Conservation (phyloP, 1,139 yeast species). For the Yamadazyma spencermartinsiae region DNA sequence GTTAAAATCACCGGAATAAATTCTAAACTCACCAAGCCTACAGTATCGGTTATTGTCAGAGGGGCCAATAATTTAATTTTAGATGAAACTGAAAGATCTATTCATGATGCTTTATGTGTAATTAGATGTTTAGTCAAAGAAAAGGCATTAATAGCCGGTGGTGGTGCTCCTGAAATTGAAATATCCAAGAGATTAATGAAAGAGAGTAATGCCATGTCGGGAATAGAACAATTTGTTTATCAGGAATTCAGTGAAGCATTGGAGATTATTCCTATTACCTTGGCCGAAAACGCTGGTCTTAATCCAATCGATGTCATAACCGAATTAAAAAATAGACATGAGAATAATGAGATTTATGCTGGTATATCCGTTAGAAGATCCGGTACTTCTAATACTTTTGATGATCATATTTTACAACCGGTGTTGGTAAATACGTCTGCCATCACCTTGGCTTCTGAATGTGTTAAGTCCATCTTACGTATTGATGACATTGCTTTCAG, state of each 20-base stretch:
- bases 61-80: slow-evolving; percentile 90
- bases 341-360: slow-evolving; percentile 86
- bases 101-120: slow-evolving; percentile 97
- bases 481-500: slow-evolving; percentile 87
- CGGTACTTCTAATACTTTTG: slow-evolving; percentile 87
- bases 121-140: slow-evolving; percentile 93
- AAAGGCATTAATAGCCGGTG: slow-evolving; percentile 95
- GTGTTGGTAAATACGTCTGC: slow-evolving; percentile 94
- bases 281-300: slow-evolving; percentile 97
- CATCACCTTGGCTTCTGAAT: slow-evolving; percentile 89
- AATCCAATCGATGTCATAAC: slow-evolving; percentile 95
- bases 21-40: slow-evolving; percentile 60
- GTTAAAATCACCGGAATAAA: slow-evolving; percentile 85
- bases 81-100: slow-evolving; percentile 95
- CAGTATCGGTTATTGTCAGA: slow-evolving; percentile 88
- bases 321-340: slow-evolving; percentile 90
- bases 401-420: slow-evolving; percentile 95
- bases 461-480: slow-evolving; percentile 92
- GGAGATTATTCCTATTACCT: slow-evolving; percentile 94
- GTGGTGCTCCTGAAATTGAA: slow-evolving; percentile 98
- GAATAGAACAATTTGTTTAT: slow-evolving; percentile 94
- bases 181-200: slow-evolving; percentile 77
- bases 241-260: slow-evolving; percentile 94
- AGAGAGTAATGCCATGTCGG: slow-evolving; percentile 77
- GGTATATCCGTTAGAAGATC: slow-evolving; percentile 95